phyloP scores from a whole-genome alignment of 2,329 filamentous ascomycete species.

The Botryotinia convoluta region DNA sequence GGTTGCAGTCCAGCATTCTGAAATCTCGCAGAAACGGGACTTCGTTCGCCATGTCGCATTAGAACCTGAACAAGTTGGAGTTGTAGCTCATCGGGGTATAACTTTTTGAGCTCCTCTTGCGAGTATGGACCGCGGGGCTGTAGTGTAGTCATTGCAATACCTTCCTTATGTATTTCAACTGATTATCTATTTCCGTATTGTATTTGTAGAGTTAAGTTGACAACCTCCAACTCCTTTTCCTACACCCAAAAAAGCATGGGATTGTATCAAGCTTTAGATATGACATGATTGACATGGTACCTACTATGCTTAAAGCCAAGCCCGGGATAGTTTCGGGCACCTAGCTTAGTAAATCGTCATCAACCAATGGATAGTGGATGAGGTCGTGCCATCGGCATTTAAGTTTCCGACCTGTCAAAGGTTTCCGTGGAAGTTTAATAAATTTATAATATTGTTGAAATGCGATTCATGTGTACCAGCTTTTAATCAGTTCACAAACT shows the following conservation, averaged over 20 bases:
- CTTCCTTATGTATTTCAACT: not conserved
- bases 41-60: conserved; percentile 76
- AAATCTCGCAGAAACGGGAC: conserved; percentile 84
- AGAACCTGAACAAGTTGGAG: conserved; percentile 89
- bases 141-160: conserved; percentile 70
- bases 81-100: conserved; percentile 79
- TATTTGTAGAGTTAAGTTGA: not conserved
- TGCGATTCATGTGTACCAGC: not conserved
- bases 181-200: not conserved
- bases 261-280: not conserved
- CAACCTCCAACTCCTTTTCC: not conserved
- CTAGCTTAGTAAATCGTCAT: conserved; percentile 1
- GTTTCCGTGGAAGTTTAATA: not conserved
- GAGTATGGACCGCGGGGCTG: conserved; percentile 74
- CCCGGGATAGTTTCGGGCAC: not conserved
- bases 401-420: not conserved
- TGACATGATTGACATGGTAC: not conserved
- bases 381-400: not conserved
- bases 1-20: conserved; percentile 66
- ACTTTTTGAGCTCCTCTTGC: conserved; percentile 70
- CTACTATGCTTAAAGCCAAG: not conserved
- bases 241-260: not conserved
- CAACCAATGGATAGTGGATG: not conserved
- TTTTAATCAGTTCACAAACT: not conserved
- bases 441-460: conserved; percentile 3